Evolutionary conservation across 2,329 filamentous ascomycete species (phyloP).

Genomic region (Sclerotinia trifoliorum): DNA sequence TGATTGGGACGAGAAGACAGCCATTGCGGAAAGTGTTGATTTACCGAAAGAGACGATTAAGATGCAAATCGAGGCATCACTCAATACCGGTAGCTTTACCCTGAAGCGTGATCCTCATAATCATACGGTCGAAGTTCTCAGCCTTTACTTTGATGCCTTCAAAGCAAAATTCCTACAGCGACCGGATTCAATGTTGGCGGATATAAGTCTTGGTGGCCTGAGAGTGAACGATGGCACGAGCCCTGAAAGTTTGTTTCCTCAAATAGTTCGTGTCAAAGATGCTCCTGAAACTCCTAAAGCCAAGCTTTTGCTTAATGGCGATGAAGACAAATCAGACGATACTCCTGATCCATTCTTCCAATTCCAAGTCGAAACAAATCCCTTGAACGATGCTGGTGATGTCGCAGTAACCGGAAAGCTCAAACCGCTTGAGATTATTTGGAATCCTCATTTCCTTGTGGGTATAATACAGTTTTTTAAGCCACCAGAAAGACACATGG

Average conservation of each 20-base stretch:
- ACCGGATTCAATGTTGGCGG: conserved; percentile 84
- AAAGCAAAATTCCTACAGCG: conserved; percentile 85
- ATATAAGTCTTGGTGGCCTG: conserved; percentile 87
- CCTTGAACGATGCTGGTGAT: conserved; percentile 87
- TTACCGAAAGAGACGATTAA: conserved; percentile 89
- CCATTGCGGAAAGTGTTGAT: conserved; percentile 82
- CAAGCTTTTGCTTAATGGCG: conserved; percentile 40
- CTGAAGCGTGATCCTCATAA: conserved; percentile 81
- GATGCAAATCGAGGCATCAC: conserved; percentile 84
- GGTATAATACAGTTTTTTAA: conserved; percentile 95
- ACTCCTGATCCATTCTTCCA: conserved; percentile 81
- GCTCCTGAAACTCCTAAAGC: conserved; percentile 55
- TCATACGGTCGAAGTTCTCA: conserved; percentile 77
- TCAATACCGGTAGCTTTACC: conserved; percentile 96
- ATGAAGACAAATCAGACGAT: conserved; percentile 43
- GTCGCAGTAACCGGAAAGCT: conserved; percentile 86
- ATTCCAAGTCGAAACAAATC: conserved; percentile 90
- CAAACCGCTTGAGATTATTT: conserved; percentile 94
- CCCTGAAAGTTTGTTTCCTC: conserved; percentile 82
- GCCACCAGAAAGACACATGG: conserved; percentile 95
- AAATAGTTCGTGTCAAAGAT: conserved; percentile 95
- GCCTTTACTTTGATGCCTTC: conserved; percentile 92
- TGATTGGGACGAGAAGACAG: conserved; percentile 96
- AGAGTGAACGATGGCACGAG: conserved; percentile 96
- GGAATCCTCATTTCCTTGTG: conserved; percentile 91